Evolutionary conservation across 2,329 filamentous ascomycete species (phyloP).

Genomic region (Stagonosporopsis chrysanthemi): DNA sequence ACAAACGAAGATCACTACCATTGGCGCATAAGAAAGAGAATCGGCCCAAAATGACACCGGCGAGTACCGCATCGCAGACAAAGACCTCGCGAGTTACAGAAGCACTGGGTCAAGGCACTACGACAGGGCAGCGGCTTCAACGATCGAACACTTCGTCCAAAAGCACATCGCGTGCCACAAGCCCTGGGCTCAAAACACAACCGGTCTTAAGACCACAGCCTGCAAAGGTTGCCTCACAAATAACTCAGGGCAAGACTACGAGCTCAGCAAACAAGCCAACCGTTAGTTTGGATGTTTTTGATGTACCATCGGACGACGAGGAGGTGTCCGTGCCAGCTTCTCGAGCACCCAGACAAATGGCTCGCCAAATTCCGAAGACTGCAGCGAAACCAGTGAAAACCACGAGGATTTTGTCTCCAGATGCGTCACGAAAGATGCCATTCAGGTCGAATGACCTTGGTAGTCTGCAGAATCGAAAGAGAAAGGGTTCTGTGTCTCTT

Average conservation of each 20-base stretch:
- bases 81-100: slow-evolving; percentile 25
- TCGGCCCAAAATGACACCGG: not conserved
- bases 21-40: slow-evolving; percentile 1
- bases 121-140: slow-evolving; percentile 5
- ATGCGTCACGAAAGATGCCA: slow-evolving; percentile 14
- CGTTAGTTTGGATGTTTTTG: slow-evolving; percentile 30
- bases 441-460: slow-evolving; percentile 41
- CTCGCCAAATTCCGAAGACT: slow-evolving; percentile 21
- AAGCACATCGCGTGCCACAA: slow-evolving; percentile 23
- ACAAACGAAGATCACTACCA: slow-evolving; percentile 6
- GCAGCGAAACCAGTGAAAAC: slow-evolving; percentile 20
- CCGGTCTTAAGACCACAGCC: not conserved
- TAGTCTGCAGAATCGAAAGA: slow-evolving; percentile 43
- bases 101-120: slow-evolving; percentile 4
- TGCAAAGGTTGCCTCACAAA: not conserved
- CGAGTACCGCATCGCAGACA: not conserved
- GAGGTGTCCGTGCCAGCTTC: slow-evolving; percentile 27
- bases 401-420: not conserved
- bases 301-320: slow-evolving; percentile 39
- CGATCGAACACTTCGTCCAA: slow-evolving; percentile 22
- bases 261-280: slow-evolving; percentile 11
- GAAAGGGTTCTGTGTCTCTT: slow-evolving; percentile 32
- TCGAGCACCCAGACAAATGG: slow-evolving; percentile 14
- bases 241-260: slow-evolving; percentile 16
- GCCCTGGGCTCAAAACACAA: slow-evolving; percentile 14